Conservation (phyloP, 768 basidiomycete genomes). For the Phallus indusiatus region DNA sequence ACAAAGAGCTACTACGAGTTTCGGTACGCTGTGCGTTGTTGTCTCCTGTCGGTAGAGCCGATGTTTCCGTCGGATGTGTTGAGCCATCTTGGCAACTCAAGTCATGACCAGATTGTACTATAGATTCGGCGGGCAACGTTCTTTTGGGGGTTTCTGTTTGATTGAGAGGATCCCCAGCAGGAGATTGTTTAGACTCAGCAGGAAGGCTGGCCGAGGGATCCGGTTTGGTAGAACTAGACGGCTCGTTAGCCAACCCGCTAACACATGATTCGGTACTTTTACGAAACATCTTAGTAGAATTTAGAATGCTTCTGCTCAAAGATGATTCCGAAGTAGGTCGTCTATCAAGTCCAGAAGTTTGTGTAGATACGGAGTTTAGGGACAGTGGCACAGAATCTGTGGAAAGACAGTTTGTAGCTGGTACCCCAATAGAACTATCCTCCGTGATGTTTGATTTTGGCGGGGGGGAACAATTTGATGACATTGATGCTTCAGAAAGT, state of each 20-base stretch:
- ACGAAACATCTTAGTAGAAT: not conserved
- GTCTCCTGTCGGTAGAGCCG: not conserved
- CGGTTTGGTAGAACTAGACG: not conserved
- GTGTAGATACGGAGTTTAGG: not conserved
- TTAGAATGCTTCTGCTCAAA: not conserved
- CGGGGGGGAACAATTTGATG: not conserved
- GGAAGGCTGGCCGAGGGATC: not conserved
- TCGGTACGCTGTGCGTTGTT: no score
- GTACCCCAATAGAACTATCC: not conserved
- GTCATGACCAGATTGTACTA: not conserved
- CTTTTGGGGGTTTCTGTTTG: not conserved
- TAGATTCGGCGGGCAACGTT: not conserved
- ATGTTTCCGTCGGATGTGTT: not conserved
- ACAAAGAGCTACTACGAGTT: not conserved
- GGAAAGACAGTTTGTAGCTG: not conserved
- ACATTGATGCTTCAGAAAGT: not conserved
- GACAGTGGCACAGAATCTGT: not conserved
- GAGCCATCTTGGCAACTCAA: no score
- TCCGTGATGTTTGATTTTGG: not conserved
- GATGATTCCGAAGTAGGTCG: not conserved
- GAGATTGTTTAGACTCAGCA: not conserved
- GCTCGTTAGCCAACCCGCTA: not conserved
- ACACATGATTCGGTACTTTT: not conserved
- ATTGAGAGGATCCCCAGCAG: not conserved
- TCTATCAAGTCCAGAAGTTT: not conserved